Evolutionary conservation across 2,329 filamentous ascomycete species (phyloP).

Genomic region (Fusarium xyrophilum): DNA sequence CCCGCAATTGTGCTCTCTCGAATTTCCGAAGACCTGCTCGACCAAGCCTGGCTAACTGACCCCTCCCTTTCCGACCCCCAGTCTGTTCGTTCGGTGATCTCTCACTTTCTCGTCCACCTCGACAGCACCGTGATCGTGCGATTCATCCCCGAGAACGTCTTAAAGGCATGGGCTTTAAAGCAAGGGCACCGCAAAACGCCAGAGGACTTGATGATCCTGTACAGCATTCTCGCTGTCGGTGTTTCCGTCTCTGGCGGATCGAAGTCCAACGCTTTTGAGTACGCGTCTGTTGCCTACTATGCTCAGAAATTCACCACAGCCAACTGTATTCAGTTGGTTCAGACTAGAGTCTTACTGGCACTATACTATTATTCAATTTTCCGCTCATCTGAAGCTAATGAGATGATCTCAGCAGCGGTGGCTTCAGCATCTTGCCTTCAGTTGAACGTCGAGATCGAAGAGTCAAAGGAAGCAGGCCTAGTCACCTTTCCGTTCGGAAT

Average conservation of each 20-base stretch:
- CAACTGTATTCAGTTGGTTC: constrained; percentile 65
- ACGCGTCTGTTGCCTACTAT: constrained; percentile 62
- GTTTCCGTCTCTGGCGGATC: constrained; percentile 50
- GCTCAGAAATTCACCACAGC: constrained; percentile 50
- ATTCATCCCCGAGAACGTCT: constrained; percentile 51
- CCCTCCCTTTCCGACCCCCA: constrained; percentile 55
- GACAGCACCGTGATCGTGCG: constrained; percentile 52
- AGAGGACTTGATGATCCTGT: constrained; percentile 56
- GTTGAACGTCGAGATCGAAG: constrained; percentile 68
- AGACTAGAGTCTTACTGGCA: constrained; percentile 70
- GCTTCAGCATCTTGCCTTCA: constrained; percentile 65
- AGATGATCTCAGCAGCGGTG: constrained; percentile 68
- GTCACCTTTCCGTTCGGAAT: constrained; percentile 63
- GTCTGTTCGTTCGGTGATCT: constrained; percentile 49
- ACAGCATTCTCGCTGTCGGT: constrained; percentile 53
- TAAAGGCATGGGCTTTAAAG: constrained; percentile 49
- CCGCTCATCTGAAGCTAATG: constrained; percentile 66
- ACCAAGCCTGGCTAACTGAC: constrained; percentile 59
- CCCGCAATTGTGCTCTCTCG: constrained; percentile 52
- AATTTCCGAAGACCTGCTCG: constrained; percentile 58
- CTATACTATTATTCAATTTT: constrained; percentile 70
- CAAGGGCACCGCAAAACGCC: constrained; percentile 48
- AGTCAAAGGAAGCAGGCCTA: constrained; percentile 50
- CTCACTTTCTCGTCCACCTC: constrained; percentile 53
- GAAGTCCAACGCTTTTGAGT: constrained; percentile 49